phyloP scores from a whole-genome alignment of 495 filamentous ascomycete species.

The Penicillium arizonense region DNA sequence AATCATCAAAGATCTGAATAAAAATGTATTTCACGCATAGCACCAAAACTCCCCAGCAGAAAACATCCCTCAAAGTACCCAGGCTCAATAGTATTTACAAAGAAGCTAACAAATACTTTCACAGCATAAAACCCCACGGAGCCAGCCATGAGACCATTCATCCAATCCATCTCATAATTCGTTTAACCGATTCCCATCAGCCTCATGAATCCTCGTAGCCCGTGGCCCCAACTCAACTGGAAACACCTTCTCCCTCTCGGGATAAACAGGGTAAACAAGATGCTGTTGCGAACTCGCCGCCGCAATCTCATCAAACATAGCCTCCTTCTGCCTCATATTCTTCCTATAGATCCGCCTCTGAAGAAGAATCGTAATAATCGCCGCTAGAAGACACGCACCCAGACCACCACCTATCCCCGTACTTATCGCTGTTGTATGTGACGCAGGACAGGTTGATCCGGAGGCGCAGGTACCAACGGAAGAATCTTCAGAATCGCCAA shows the following conservation, averaged over 20 bases:
- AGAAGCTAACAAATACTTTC: too few relatives aligned
- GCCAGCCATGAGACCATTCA: too few relatives aligned
- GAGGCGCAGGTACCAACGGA: too few relatives aligned
- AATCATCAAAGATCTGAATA: too few relatives aligned
- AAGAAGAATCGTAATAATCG: not conserved
- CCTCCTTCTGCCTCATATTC: not conserved
- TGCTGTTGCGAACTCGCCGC: not conserved
- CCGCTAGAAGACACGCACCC: not conserved
- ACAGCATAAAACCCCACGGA: too few relatives aligned
- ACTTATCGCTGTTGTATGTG: too few relatives aligned
- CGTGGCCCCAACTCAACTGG: not conserved
- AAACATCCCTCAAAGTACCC: too few relatives aligned
- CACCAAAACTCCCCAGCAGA: too few relatives aligned
- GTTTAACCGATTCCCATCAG: not conserved
- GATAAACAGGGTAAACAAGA: not conserved
- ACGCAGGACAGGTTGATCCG: too few relatives aligned
- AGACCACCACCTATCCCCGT: not conserved
- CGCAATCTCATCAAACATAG: not conserved
- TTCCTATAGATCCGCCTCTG: not conserved
- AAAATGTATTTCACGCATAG: too few relatives aligned
- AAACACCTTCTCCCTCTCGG: not conserved
- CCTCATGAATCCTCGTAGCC: not conserved
- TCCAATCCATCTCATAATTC: not conserved
- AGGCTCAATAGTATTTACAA: too few relatives aligned
- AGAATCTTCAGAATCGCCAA: too few relatives aligned